phyloP scores from a whole-genome alignment of 345 rosid species.

The Nephelium lappaceum region DNA sequence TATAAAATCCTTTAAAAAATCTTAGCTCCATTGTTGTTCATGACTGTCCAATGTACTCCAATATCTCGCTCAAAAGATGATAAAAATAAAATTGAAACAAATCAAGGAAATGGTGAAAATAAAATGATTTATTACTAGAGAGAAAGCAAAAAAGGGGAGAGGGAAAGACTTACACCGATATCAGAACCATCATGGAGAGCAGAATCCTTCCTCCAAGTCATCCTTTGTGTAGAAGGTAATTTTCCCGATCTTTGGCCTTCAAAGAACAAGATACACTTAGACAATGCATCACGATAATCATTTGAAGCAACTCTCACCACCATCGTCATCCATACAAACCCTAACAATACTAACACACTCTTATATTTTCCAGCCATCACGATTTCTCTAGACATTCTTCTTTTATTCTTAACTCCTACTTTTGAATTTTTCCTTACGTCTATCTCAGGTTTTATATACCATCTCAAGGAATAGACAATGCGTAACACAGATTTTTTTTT shows the following conservation, averaged over 20 bases:
- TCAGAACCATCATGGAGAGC: conserved; percentile 53
- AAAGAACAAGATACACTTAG: conserved; percentile 56
- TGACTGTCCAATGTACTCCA: background rate
- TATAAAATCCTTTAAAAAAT: background rate
- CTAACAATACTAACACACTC: background rate
- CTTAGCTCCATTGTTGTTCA: no score
- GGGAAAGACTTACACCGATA: conserved; percentile 22
- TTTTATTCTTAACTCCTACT: background rate
- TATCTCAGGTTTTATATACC: background rate
- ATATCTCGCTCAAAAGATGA: background rate
- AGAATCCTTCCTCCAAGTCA: conserved; percentile 57
- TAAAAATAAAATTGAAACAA: no score
- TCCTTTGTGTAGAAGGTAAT: conserved; percentile 46
- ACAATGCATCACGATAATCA: conserved; percentile 54
- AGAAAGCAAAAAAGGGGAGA: background rate
- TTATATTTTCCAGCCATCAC: background rate
- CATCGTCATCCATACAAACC: conserved; percentile 10
- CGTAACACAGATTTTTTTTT: no score
- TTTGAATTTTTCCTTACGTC: background rate
- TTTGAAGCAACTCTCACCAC: conserved; percentile 15
- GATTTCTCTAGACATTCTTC: background rate
- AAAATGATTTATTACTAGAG: background rate
- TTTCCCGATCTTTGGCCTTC: conserved; percentile 68
- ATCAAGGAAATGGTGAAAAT: no score
- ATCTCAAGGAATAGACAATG: background rate